Base-by-base conservation (phyloP, 805 yeast genomes). In the Metschnikowia bowlesiae region DNA sequence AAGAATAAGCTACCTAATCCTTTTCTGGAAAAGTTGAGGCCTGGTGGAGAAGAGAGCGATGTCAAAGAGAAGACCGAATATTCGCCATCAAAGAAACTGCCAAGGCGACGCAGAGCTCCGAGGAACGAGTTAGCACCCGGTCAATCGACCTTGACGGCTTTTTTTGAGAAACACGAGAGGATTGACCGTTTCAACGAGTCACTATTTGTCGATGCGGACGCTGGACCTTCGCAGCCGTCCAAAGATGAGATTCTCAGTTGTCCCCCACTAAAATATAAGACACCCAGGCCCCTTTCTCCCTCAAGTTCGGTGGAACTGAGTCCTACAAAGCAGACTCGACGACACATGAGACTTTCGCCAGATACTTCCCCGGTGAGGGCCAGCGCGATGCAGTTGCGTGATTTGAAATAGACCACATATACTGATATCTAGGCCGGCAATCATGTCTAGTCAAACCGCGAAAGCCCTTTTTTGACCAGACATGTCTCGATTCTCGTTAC, bases 101-200 rank as follows among this genome's bases (percentile, higher is more conserved):
- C 47, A 10, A 41, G 50, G 32, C 30, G 53, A 36, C 49, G 50
- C 38, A 53, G 41, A 41, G 30, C 40, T n/a, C 35, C 35, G 8
- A 51, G 35, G n/a, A 10, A 44, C 3, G 52, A 47, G 29, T 39
- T 53, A 3, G 47, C 49, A 2, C 60, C 60, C 4, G 62, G 64
- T 8, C 64, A 60, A 39, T 46, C 56, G 3, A 52, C 49, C n/a
- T 49, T 60, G 14, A 54, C 61, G 6, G 46, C 56, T 2, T 60
- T 56, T 41, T 50, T 60, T 29, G 51, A 36, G 38, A 44, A 49
- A 4, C 49, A 40, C 8, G 34, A 39, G n/a, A 37, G 30, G 22
- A 43, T 45, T 6, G 33, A 33, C 28, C 53, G 58, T 11, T 40
- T 44, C 13, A 34, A 39, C 8, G 47, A 49, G 29, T 43, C 53